phyloP scores from a whole-genome alignment of 371 early-diverging fungal genomes.

The Mortierella sp. region DNA sequence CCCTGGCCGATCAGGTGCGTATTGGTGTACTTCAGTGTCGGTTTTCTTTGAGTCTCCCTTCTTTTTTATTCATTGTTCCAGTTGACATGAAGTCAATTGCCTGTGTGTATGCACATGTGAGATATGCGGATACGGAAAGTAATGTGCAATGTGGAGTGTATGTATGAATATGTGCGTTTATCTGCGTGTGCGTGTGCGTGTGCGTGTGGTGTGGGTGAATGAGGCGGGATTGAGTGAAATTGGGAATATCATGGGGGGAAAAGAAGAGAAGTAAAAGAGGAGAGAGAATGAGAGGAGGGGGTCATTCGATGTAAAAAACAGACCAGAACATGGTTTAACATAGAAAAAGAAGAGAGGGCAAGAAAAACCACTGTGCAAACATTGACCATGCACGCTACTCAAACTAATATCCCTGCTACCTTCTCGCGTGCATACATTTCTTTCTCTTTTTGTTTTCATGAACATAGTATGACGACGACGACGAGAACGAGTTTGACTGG shows the following conservation, averaged over 20 bases:
- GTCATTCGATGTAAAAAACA: background rate
- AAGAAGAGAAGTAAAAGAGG: background rate
- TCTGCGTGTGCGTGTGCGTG: background rate
- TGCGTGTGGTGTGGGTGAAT: background rate
- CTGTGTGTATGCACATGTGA: conserved; percentile 3
- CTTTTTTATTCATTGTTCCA: background rate
- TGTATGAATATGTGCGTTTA: background rate
- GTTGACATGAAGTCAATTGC: background rate
- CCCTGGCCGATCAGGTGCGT: conserved; percentile 45
- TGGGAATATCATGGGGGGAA: background rate
- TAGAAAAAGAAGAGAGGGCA: background rate
- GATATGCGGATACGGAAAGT: background rate
- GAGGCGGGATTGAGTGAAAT: background rate
- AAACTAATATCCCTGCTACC: background rate
- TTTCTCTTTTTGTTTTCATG: background rate
- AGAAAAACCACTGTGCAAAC: background rate
- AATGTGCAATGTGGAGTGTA: background rate
- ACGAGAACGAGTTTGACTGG: conserved; percentile 83
- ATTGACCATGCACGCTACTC: background rate
- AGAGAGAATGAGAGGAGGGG: background rate
- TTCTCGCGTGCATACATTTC: background rate
- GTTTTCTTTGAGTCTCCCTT: background rate
- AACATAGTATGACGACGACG: conserved; percentile 26
- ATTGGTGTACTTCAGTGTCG: background rate
- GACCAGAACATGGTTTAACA: conserved; percentile 2